Evolutionary conservation across 75 land plant genomes (phyloP), one percentile per base, ranked within the genome.

Genomic region (Picea sitchensis): DNA sequence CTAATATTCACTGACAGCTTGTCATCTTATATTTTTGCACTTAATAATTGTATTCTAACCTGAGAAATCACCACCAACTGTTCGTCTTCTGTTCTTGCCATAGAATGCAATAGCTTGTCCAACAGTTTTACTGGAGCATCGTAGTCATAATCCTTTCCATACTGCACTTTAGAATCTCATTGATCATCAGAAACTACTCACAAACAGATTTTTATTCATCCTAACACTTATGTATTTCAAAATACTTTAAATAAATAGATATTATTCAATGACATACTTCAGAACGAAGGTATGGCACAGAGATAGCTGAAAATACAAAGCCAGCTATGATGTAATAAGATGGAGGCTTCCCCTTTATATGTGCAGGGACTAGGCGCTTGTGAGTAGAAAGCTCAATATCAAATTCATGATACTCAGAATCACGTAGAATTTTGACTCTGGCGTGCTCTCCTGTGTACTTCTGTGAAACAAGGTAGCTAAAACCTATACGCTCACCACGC

Each of bases 391-490:
- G 90, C 74, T 91, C 86, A 31, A 95, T 75, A 72, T 88, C 83
- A 65, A 90, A 96, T 62, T 91, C 88, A 78, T 79, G 79, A 75
- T 85, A 83, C 79, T 89, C 61, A 11, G 85, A 83, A 76, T 89
- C 80, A 21, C 99, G 88, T n/a, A 96, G 86, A 75, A 96, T 90
- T 88, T 83, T 88, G 18, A 96, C 84, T 23, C 58, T 81, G 31
- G 98, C 98, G 47, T 47, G 65, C 77, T 96, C 99, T 56, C 95
- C 98, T 76, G 95, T 88, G 75, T 93, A 96, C 65, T 94, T 96
- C 82, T 94, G 93, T 64, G 99, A 94, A 63, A 96, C 95, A 78
- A 96, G 95, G 78, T 96, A 96, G 81, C 98, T 96, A 83, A 96
- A 93, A 20, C 98, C 94, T 79, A 96, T 96, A 23, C 95, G 93